These are phyloP conservation scores for Dendrocalamus sinicus DNA, from an alignment of 176 grass and related monocot genomes.

Conservation along the genomic window DNA sequence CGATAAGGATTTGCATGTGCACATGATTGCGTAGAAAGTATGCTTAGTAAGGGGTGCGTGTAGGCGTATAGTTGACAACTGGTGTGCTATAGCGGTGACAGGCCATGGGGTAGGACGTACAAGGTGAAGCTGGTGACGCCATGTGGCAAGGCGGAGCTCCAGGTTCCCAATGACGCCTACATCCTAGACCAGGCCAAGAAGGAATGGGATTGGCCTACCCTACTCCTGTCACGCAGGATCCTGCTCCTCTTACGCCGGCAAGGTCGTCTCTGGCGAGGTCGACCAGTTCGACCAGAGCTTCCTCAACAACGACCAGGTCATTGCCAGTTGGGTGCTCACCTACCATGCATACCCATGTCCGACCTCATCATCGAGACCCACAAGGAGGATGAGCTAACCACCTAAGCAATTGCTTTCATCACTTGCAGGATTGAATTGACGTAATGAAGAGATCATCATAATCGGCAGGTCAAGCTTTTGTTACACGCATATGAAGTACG, in stretches of 20 bases:
- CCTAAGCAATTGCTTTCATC: background rate
- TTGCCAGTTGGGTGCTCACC: conserved; percentile 64
- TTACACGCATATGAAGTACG: too few species aligned
- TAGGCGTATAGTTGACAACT: too few species aligned
- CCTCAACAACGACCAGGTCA: conserved; percentile 74
- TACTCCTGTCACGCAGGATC: conserved; percentile 78
- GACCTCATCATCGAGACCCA: conserved; percentile 90
- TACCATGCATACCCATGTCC: conserved; percentile 66
- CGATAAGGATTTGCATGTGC: too few species aligned
- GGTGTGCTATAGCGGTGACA: background rate
- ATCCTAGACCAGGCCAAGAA: conserved; percentile 77
- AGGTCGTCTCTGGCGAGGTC: conserved; percentile 55
- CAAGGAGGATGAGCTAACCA: conserved; percentile 79
- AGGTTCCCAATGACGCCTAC: conserved; percentile 68
- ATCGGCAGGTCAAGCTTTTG: too few species aligned
- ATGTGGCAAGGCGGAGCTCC: conserved; percentile 51
- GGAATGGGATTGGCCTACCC: conserved; percentile 59
- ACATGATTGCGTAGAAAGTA: too few species aligned
- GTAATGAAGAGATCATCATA: too few species aligned
- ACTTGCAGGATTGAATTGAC: too few species aligned
- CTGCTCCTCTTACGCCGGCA: conserved; percentile 81
- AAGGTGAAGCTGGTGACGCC: conserved; percentile 74
- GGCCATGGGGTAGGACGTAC: conserved; percentile 52
- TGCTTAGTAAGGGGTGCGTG: too few species aligned
- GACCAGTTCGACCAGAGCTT: conserved; percentile 86